Conservation (phyloP, 106 monocot species). For the Allium sativum region DNA sequence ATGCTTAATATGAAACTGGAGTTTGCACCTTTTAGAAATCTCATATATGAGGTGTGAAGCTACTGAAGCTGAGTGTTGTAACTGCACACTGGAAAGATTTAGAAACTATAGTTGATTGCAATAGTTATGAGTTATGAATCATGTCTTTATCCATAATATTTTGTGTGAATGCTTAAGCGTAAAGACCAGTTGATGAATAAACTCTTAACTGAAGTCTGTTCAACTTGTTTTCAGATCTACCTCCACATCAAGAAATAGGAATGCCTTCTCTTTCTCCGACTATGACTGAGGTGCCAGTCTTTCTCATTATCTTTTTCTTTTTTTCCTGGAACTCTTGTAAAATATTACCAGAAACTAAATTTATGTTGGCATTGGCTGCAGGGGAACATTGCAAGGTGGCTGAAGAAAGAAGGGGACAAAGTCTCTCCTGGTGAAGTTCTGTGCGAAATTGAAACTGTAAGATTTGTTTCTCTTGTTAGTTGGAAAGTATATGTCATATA, state of each 20-base stretch:
- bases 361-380: conserved; percentile 16
- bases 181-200: too few relatives aligned
- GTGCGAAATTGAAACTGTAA: conserved; percentile 96
- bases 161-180: too few relatives aligned
- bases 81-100: too few relatives aligned
- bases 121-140: too few relatives aligned
- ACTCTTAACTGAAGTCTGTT: too few relatives aligned
- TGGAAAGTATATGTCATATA: neutral
- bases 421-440: conserved; percentile 95
- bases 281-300: conserved; percentile 79
- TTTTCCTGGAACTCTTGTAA: neutral
- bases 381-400: conserved; percentile 94
- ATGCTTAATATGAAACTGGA: too few relatives aligned
- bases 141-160: too few relatives aligned
- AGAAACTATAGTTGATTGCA: too few relatives aligned
- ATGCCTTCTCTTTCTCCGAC: conserved; percentile 99
- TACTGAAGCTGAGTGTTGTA: too few relatives aligned
- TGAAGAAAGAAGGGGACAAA: conserved; percentile 99
- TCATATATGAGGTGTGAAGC: too few relatives aligned
- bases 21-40: too few relatives aligned
- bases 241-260: conserved; percentile 84
- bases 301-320: neutral
- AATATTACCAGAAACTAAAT: too few relatives aligned
- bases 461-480: conserved; percentile 8
- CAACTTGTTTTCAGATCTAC: conserved; percentile 40